These are phyloP conservation scores for Fusarium sp. DNA, from an alignment of 2,329 filamentous ascomycete species.

Conservation along the genomic window DNA sequence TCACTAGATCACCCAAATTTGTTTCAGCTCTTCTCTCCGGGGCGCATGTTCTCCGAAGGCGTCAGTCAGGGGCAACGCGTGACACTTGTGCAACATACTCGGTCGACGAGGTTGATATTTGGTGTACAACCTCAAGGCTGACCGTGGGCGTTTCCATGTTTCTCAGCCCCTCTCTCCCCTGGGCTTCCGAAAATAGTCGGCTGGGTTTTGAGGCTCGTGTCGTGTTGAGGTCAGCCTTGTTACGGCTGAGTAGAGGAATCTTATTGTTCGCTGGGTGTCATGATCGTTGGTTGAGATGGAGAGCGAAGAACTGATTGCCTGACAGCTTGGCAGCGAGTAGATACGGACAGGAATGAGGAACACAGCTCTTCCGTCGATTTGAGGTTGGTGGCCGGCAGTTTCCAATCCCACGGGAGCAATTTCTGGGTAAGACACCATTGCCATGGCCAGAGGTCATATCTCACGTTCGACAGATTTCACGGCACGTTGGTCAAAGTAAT, in stretches of 20 bases:
- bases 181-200: slow-evolving; percentile 27
- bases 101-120: slow-evolving; percentile 45
- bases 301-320: neutral
- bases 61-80: slow-evolving; percentile 49
- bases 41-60: slow-evolving; percentile 51
- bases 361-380: too few relatives aligned
- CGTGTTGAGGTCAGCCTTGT: neutral
- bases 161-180: slow-evolving; percentile 13
- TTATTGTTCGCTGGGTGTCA: neutral
- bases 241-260: neutral
- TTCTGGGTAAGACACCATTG: neutral
- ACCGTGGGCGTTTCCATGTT: slow-evolving; percentile 36
- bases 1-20: neutral
- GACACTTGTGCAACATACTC: slow-evolving; percentile 48
- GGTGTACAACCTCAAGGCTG: slow-evolving; percentile 46
- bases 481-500: neutral
- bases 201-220: neutral
- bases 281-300: rapidly evolving
- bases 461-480: neutral
- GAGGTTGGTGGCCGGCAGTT: neutral
- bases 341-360: neutral
- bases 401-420: neutral
- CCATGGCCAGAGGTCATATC: neutral
- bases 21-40: slow-evolving; percentile 12
- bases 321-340: rapidly evolving